Conservation (phyloP, 2,329 filamentous ascomycete genomes). For the Neonectria magnoliae region DNA sequence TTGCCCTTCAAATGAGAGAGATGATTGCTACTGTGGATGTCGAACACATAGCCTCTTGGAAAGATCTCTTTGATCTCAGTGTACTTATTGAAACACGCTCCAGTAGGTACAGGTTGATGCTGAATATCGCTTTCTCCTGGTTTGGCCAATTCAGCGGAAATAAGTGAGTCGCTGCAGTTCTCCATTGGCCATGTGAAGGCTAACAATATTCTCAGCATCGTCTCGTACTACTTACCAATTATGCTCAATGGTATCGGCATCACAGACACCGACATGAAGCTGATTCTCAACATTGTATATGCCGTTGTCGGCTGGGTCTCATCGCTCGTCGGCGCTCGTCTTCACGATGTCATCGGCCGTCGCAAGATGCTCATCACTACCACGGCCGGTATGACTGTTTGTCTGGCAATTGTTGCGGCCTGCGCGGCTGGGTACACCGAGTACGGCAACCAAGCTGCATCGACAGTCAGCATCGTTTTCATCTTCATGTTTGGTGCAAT, state of each 20-base stretch:
- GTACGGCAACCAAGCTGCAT: constrained; percentile 45
- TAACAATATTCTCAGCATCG: constrained; percentile 12
- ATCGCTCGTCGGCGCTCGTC: constrained; percentile 47
- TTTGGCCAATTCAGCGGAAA: constrained; percentile 55
- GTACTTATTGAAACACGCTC: constrained; percentile 49
- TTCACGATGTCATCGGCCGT: constrained; percentile 53
- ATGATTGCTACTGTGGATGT: constrained; percentile 41
- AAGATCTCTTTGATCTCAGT: constrained; percentile 49
- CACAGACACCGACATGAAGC: constrained; percentile 48
- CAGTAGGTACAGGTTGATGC: constrained; percentile 50
- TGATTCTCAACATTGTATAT: constrained; percentile 53
- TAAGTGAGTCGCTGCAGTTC: constrained; percentile 27
- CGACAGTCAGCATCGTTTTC: constrained; percentile 50
- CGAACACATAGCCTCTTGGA: constrained; percentile 45
- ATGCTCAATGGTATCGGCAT: constrained; percentile 51
- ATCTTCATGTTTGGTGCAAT: constrained; percentile 52
- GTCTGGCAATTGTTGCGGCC: constrained; percentile 50
- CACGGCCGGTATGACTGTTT: constrained; percentile 49
- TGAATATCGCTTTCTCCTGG: constrained; percentile 52
- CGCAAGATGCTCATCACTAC: constrained; percentile 53
- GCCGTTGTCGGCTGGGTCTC: constrained; percentile 51
- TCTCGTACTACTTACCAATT: constrained; percentile 48
- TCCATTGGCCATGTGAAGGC: background rate
- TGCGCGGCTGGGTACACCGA: constrained; percentile 48
- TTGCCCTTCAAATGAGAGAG: constrained; percentile 52